Evolutionary conservation across 2,329 filamentous ascomycete species (phyloP), one percentile per base, ranked within the genome.

Genomic region (Colletotrichum sp.): DNA sequence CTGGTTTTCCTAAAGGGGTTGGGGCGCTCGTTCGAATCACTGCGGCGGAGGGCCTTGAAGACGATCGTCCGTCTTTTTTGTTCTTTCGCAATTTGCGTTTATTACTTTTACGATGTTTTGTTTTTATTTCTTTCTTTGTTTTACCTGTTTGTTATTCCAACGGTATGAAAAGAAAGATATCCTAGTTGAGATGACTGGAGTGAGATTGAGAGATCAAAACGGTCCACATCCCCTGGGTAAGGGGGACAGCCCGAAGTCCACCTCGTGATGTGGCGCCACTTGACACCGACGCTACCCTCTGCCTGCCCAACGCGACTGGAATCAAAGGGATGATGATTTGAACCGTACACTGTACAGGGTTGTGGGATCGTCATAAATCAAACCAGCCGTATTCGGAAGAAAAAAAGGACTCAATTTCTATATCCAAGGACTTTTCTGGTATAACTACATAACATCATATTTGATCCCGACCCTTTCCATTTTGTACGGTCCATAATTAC

Each of bases 361-460:
- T 52, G 9, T 48, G 9, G 38, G 9, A n/a, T n/a, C 18, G 9
- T 12, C 38, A n/a, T 43, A 48, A 10, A 48, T 48, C 38, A n/a
- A 7, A 48, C 5, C 18, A 48, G 38, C 38, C 38, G 4, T 12
- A 12, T 21, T 8, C 43, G 12, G 43, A 21, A 52, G 43, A 21
- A 52, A 52, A 30, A 18, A 38, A 36, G 10, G 18, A 38, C 60
- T 63, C 38, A 24, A 12, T 63, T 21, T 67, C 58, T 73, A 65
- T 68, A 43, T 48, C 58, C 32, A 36, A 75, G 21, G 34, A 32
- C 48, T 36, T 58, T 69, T 74, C 28, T 73, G 64, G 73, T 68
- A 69, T 74, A 74, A 69, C 48, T 74, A 68, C 74, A 76, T 76
- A 68, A 68, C 60, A 16, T 74, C 65, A 60, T 65, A 9, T 70